Percentiles rank a stretch among this genome's conserved stretches.
These are phyloP conservation scores for Juglanconis sp. DNA, from an alignment of 2,329 filamentous ascomycete genomes.

Conservation along the genomic window DNA sequence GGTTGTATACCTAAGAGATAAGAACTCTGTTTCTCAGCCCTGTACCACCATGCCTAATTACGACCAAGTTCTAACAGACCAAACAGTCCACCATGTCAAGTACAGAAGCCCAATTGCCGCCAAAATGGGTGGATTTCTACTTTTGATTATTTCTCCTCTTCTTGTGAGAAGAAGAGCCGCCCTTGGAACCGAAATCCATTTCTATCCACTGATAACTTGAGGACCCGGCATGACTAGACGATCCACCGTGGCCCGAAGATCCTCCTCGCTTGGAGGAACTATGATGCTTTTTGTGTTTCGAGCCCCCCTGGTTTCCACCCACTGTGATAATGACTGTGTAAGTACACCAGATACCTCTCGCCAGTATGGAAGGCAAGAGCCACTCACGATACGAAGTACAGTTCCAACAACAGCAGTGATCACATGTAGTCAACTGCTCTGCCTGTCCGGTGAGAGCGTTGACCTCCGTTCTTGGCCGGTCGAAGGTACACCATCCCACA, in stretches of 20 bases:
- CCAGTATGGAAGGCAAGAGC: neutral
- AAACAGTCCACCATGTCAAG: too few relatives aligned
- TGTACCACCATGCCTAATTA: too few relatives aligned
- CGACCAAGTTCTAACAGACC: too few relatives aligned
- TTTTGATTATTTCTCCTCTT: neutral
- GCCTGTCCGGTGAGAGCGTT: conserved; percentile 30
- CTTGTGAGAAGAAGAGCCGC: neutral
- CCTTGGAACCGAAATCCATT: conserved; percentile 8
- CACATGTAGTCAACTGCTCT: conserved; percentile 42
- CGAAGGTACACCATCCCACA: conserved; percentile 49
- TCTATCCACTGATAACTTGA: conserved; percentile 11
- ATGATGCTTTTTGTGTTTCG: conserved; percentile 9
- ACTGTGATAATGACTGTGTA: neutral
- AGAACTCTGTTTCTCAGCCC: too few relatives aligned
- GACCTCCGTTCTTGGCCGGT: conserved; percentile 27
- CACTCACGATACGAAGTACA: conserved; percentile 44
- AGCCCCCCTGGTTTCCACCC: neutral
- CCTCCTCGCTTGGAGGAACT: conserved; percentile 9
- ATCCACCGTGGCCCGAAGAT: neutral
- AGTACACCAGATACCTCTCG: neutral
- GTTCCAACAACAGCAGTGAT: conserved; percentile 50
- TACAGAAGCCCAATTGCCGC: too few relatives aligned
- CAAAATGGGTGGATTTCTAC: neutral
- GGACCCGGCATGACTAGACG: neutral
- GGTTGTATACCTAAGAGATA: too few relatives aligned